Percentiles rank a stretch among this genome's conserved stretches.
phyloP scores from a whole-genome alignment of 805 yeast genomes.

The Torulaspora maleeae region DNA sequence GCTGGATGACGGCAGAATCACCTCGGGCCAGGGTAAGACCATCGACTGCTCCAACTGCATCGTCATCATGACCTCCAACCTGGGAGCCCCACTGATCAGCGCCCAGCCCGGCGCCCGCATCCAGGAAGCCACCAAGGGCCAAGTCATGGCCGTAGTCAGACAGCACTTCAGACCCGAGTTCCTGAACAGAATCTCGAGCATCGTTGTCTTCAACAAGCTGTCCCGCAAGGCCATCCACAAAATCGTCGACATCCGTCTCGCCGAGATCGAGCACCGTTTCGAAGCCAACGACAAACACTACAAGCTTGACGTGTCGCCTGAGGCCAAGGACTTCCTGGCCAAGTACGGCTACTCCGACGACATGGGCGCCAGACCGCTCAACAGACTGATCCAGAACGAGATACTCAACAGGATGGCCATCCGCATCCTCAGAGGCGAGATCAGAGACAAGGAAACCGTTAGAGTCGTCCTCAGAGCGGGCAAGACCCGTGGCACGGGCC shows the following conservation, averaged over 20 bases:
- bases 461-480: conserved; percentile 47
- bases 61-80: conserved; percentile 92
- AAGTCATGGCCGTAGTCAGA: conserved; percentile 79
- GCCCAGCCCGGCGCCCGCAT: conserved; percentile 61
- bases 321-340: conserved; percentile 77
- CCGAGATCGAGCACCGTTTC: conserved; percentile 82
- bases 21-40: conserved; percentile 90
- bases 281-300: conserved; percentile 77
- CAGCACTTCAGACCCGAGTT: conserved; percentile 96
- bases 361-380: conserved; percentile 95
- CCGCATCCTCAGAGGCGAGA: conserved; percentile 80
- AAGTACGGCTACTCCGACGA: conserved; percentile 86
- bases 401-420: conserved; percentile 85
- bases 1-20: conserved; percentile 93
- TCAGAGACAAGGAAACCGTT: conserved; percentile 85
- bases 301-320: conserved; percentile 64
- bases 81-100: conserved; percentile 88
- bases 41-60: conserved; percentile 90
- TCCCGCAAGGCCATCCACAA: conserved; percentile 87
- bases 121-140: conserved; percentile 61
- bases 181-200: conserved; percentile 90
- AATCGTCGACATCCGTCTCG: conserved; percentile 80
- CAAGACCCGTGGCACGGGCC: conserved; percentile 17
- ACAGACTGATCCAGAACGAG: conserved; percentile 84
- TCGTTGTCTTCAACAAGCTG: conserved; percentile 87